Conservation (phyloP, 495 filamentous ascomycete species). For the Bryoglossum gracile region DNA sequence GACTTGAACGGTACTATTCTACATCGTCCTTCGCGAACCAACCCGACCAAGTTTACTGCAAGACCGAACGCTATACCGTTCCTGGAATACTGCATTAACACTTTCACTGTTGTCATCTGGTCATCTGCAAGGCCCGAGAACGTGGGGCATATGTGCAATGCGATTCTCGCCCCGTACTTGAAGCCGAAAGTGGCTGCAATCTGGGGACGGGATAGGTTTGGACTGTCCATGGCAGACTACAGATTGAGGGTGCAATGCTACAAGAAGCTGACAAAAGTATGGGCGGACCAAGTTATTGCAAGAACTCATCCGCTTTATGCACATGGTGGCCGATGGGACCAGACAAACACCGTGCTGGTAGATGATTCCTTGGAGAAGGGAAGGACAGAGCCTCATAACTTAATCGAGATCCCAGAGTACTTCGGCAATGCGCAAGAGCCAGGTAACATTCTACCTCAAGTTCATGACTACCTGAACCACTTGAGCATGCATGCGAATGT, state of each 20-base stretch:
- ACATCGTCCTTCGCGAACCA: conserved; percentile 47
- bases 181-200: conserved; percentile 47
- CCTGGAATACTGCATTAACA: conserved; percentile 54
- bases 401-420: conserved; percentile 75
- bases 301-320: conserved; percentile 37
- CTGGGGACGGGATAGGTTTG: conserved; percentile 79
- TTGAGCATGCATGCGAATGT: conserved; percentile 36
- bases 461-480: conserved; percentile 42
- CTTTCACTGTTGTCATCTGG: conserved; percentile 82
- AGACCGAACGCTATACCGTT: conserved; percentile 61
- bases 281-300: conserved; percentile 51
- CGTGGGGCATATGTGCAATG: conserved; percentile 51
- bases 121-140: conserved; percentile 72
- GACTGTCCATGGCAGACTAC: conserved; percentile 56
- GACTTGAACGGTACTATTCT: conserved; percentile 93
- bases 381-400: conserved; percentile 72
- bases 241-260: conserved; percentile 72
- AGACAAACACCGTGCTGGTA: conserved; percentile 82
- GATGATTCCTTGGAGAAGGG: conserved; percentile 81
- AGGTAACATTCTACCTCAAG: conserved; percentile 34
- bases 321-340: conserved; percentile 51
- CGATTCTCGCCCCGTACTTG: conserved; percentile 42
- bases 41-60: conserved; percentile 45
- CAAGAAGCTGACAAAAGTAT: conserved; percentile 70
- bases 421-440: conserved; percentile 33